Conservation (phyloP, 805 yeast genomes). For the Starmerella sirachaensis region DNA sequence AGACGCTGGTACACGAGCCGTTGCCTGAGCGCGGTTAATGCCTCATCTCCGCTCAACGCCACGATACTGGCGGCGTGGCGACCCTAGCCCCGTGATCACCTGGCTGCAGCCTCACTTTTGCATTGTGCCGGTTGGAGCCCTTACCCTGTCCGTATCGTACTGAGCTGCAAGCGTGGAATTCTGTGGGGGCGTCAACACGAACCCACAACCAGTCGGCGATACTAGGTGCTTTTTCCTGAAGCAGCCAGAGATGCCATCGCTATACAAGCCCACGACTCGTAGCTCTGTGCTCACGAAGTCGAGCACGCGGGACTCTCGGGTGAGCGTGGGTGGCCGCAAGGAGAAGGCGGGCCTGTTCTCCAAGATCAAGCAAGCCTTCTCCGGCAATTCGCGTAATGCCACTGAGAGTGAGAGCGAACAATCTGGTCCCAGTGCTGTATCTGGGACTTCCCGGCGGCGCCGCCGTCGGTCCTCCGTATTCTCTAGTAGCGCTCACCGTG, state of each 20-base stretch:
- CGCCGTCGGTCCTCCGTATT: constrained; percentile 13
- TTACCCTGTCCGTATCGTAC: neutral
- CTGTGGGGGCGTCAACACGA: too few species aligned
- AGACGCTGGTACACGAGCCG: too few species aligned
- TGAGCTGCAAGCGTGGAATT: too few species aligned
- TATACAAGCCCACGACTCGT: constrained; percentile 1
- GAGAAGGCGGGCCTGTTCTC: constrained; percentile 13
- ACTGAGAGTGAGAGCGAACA: neutral
- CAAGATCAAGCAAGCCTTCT: constrained; percentile 12
- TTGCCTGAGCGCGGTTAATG: too few species aligned
- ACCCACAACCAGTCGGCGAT: too few species aligned
- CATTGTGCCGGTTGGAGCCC: neutral
- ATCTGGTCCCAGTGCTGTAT: constrained; percentile 8
- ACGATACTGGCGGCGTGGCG: too few species aligned
- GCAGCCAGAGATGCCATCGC: constrained; percentile 3
- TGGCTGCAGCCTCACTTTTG: too few species aligned
- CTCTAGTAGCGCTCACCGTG: constrained; percentile 1
- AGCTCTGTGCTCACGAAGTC: constrained; percentile 1
- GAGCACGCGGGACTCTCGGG: constrained; percentile 3
- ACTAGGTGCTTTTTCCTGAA: too few species aligned
- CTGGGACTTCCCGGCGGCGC: constrained; percentile 14
- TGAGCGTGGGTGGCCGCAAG: constrained; percentile 1
- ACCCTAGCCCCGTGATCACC: too few species aligned
- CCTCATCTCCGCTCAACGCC: too few species aligned
- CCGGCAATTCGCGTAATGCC: neutral